These are phyloP conservation scores for Ramularia endophylla DNA, from an alignment of 2,329 filamentous ascomycete genomes.

Conservation along the genomic window DNA sequence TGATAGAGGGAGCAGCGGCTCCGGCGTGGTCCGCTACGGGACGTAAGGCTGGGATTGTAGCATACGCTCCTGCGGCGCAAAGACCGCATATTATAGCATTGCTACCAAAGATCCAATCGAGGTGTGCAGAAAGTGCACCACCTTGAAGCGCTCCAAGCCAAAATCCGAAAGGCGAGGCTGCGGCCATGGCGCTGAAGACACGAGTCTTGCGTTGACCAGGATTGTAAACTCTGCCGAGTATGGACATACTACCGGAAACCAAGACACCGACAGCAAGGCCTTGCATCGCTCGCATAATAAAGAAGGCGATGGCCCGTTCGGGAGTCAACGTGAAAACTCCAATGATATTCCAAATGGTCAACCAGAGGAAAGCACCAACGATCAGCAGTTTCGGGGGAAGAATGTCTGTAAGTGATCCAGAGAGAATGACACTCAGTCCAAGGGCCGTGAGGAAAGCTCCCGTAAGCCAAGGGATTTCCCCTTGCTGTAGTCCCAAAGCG, in stretches of 20 bases:
- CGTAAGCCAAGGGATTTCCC: constrained; percentile 39
- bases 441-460: constrained; percentile 39
- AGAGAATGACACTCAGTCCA: constrained; percentile 38
- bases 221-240: constrained; percentile 35
- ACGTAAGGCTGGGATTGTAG: constrained; percentile 36
- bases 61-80: constrained; percentile 34
- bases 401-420: constrained; percentile 37
- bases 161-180: constrained; percentile 32
- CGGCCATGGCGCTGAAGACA: constrained; percentile 34
- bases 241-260: constrained; percentile 33
- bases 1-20: constrained; percentile 16
- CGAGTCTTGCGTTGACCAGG: constrained; percentile 34
- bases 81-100: constrained; percentile 37
- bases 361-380: constrained; percentile 40
- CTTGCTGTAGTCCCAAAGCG: constrained; percentile 35
- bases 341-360: constrained; percentile 36
- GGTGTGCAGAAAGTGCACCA: constrained; percentile 35
- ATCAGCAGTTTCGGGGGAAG: constrained; percentile 37
- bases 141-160: constrained; percentile 37
- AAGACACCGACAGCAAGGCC: constrained; percentile 33
- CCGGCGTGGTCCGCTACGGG: constrained; percentile 26
- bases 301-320: constrained; percentile 31
- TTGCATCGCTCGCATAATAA: constrained; percentile 35
- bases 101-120: constrained; percentile 41
- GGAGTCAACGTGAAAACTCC: constrained; percentile 35